Conservation (phyloP, 2,329 filamentous ascomycete genomes). For the Pseudocercospora cruenta region DNA sequence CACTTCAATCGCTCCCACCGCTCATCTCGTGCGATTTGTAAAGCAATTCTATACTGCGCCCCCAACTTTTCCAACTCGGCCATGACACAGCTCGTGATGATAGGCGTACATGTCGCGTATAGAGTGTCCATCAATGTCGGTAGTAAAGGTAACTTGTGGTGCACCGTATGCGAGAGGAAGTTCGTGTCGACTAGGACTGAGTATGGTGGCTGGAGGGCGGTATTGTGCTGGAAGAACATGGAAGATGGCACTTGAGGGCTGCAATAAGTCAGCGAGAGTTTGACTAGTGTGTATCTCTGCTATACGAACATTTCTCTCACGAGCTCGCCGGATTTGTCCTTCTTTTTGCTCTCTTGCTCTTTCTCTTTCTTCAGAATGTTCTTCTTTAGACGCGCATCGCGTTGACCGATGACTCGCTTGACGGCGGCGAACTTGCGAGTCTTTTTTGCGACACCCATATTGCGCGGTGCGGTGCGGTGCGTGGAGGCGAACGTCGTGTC, state of each 20-base stretch:
- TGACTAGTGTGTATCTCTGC: background rate
- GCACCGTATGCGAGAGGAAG: constrained; percentile 87
- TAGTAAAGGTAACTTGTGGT: constrained; percentile 84
- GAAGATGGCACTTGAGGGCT: constrained; percentile 48
- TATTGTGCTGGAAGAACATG: constrained; percentile 90
- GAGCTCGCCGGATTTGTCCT: constrained; percentile 60
- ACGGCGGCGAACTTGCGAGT: constrained; percentile 88
- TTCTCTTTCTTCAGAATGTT: constrained; percentile 71
- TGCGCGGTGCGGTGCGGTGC: constrained; percentile 6
- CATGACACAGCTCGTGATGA: constrained; percentile 83
- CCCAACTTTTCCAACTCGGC: constrained; percentile 88
- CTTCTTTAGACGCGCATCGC: constrained; percentile 80
- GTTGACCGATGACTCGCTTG: constrained; percentile 80
- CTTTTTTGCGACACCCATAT: constrained; percentile 86
- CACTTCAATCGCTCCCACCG: constrained; percentile 84
- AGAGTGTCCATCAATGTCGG: constrained; percentile 92
- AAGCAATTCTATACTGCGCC: constrained; percentile 81
- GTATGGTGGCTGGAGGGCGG: constrained; percentile 82
- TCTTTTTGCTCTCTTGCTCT: constrained; percentile 59
- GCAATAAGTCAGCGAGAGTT: constrained; percentile 14
- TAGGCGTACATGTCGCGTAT: constrained; percentile 86
- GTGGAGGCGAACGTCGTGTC: background rate
- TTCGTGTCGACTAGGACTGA: constrained; percentile 82
- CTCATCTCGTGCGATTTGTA: constrained; percentile 86
- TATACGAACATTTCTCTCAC: constrained; percentile 69